These are phyloP conservation scores for Ganoderma multipileum DNA, from an alignment of 1,284 basidiomycete genomes.

Conservation along the genomic window DNA sequence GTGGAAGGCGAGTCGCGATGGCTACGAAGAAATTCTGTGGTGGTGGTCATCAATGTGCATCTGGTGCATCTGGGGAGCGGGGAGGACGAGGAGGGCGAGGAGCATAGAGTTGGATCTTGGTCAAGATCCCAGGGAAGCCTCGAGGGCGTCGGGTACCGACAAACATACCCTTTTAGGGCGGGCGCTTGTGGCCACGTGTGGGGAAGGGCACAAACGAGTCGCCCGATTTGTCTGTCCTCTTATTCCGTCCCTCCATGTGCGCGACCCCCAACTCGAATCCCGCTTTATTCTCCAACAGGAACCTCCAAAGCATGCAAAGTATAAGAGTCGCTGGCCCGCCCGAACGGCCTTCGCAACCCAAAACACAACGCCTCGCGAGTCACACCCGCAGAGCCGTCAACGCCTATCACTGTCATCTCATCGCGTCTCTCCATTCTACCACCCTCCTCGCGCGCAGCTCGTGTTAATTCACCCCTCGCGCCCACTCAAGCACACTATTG, in stretches of 20 bases:
- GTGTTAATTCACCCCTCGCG: constrained; percentile 31
- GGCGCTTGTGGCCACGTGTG: constrained; percentile 27
- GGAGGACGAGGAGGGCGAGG: background rate
- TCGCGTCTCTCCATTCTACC: constrained; percentile 16
- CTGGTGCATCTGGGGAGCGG: background rate
- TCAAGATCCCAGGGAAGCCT: constrained; percentile 14
- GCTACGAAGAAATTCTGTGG: constrained; percentile 20
- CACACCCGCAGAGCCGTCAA: background rate
- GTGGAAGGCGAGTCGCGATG: constrained; percentile 27
- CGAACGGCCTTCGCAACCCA: constrained; percentile 15
- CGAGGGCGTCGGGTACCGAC: constrained; percentile 19
- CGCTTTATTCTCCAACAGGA: constrained; percentile 37
- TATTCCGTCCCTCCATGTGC: constrained; percentile 37
- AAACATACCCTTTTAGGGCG: constrained; percentile 32
- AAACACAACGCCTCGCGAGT: constrained; percentile 17
- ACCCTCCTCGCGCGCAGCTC: constrained; percentile 28
- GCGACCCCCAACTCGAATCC: constrained; percentile 5
- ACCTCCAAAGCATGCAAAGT: constrained; percentile 27
- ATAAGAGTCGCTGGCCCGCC: constrained; percentile 34
- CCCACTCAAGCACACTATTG: constrained; percentile 28
- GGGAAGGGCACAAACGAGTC: constrained; percentile 37
- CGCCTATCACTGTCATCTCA: background rate
- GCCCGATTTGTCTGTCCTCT: constrained; percentile 40
- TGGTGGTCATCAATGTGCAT: background rate
- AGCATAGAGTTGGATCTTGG: constrained; percentile 19